Evolutionary conservation across 306 rosid species (phyloP), one percentile per base, ranked within the genome.

Genomic region (Fragaria nilgerrensis): DNA sequence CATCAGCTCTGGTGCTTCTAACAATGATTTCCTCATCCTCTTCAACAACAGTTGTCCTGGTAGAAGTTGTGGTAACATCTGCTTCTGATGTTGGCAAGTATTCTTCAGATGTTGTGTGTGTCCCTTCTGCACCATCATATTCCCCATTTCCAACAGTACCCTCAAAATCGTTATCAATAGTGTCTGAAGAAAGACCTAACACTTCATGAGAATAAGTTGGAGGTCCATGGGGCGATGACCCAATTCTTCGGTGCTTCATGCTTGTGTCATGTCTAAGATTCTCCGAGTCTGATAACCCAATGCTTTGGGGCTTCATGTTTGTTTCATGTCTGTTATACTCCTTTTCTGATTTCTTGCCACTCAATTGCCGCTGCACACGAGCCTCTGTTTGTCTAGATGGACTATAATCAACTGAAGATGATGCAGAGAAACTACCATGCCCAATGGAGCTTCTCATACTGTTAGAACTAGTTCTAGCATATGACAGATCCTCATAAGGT

Each of bases 321-420:
- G 76, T 68, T 71, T 89, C 97, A 80, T 81, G 59, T 73, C 82
- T 83, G 62, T 82, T 52, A 52, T 67, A 75, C 76, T 84, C 93
- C 66, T 58, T 47, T 34, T 75, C 90, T 29, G 71, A 79, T 80
- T 84, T 90, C 85, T 80, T 83, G 77, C 83, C 66, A 73, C 93
- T 90, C 39, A 86, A 83, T 81, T 88, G 97, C 59, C 93, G 82
- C 69, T 83, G 96, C 62, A 84, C 84, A 73, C 84, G 87, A 48
- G 64, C 80, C 47, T 90, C 97, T 0, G 86, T 78, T 73, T 83
- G 91, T 76, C 93, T 83, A 65, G 83, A 70, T 58, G 89, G 82
- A 80, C 86, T 82, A 52, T 87, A 88, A 83, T 92, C 97, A 84
- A 82, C 70, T 6, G 97, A 92, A 36, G 93, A 90, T 56, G 96